Conservation (phyloP, 495 filamentous ascomycete species). For the Hypoxylon cercidicola region DNA sequence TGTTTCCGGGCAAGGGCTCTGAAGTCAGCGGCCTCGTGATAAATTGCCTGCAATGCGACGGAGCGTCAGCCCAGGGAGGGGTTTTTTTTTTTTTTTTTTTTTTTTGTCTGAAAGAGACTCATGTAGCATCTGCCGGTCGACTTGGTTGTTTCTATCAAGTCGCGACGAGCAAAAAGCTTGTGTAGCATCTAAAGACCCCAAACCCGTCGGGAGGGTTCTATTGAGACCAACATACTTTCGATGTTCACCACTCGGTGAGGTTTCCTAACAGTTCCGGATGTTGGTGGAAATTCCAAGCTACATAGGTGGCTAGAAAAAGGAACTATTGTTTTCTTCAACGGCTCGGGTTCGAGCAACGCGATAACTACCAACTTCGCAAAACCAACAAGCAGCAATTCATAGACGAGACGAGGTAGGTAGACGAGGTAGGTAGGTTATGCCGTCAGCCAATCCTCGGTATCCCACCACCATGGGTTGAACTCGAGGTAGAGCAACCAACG, state of each 20-base stretch:
- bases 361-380: slow-evolving; percentile 10
- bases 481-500: slow-evolving; percentile 46
- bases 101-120: slow-evolving; percentile 25
- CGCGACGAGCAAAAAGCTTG: slow-evolving; percentile 41
- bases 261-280: slow-evolving; percentile 16
- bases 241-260: slow-evolving; percentile 23
- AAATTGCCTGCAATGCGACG: slow-evolving; percentile 38
- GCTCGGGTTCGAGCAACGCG: slow-evolving; percentile 16
- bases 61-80: slow-evolving; percentile 15
- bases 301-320: slow-evolving; percentile 13
- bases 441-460: slow-evolving; percentile 35
- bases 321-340: slow-evolving; percentile 35
- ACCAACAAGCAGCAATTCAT: slow-evolving; percentile 6
- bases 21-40: slow-evolving; percentile 22
- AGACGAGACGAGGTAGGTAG: slow-evolving; percentile 11
- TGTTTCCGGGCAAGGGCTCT: slow-evolving; percentile 20
- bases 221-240: slow-evolving; percentile 23
- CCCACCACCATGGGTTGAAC: slow-evolving; percentile 28
- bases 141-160: slow-evolving; percentile 43
- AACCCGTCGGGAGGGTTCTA: slow-evolving; percentile 27
- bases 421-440: slow-evolving; percentile 1
- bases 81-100: slow-evolving; percentile 2
- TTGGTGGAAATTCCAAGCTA: slow-evolving; percentile 30
- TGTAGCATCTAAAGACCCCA: slow-evolving; percentile 38
- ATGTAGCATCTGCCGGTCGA: slow-evolving; percentile 33